A percentile compares a stretch with the other conserved stretches of the same genome.
These are phyloP conservation scores for Acrodontium crateriforme DNA, from an alignment of 2,329 filamentous ascomycete species.

Conservation along the genomic window DNA sequence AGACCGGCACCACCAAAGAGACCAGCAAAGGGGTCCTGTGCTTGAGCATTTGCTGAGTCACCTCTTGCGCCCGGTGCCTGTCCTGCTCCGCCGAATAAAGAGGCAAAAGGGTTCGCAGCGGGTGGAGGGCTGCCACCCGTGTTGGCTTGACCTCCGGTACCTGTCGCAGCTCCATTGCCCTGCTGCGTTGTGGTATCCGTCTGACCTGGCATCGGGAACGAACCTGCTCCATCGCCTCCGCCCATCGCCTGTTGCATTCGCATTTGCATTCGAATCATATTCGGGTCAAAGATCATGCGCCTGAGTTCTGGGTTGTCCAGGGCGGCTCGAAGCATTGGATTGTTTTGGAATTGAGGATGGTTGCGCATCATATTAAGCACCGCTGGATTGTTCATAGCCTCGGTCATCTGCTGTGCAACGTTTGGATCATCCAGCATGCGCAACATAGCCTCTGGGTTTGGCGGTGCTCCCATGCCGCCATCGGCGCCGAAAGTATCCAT, in stretches of 20 bases:
- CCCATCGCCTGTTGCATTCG: slow-evolving; percentile 60
- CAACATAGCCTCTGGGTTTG: slow-evolving; percentile 64
- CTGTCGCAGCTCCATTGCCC: slow-evolving; percentile 12
- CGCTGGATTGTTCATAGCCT: slow-evolving; percentile 87
- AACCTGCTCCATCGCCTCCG: slow-evolving; percentile 36
- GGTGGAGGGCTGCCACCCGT: slow-evolving; percentile 7
- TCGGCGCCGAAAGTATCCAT: slow-evolving; percentile 86
- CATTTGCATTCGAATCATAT: slow-evolving; percentile 67
- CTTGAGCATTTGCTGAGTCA: slow-evolving; percentile 9
- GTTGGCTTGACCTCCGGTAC: slow-evolving; percentile 7
- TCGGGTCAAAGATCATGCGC: slow-evolving; percentile 84
- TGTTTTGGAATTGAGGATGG: slow-evolving; percentile 63
- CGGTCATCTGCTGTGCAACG: slow-evolving; percentile 76
- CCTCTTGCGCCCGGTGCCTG: slow-evolving; percentile 5
- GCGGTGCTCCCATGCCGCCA: slow-evolving; percentile 86
- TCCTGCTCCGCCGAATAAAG: slow-evolving; percentile 35
- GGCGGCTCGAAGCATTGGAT: slow-evolving; percentile 77
- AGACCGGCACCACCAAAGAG: slow-evolving; percentile 38
- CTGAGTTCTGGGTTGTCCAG: slow-evolving; percentile 80
- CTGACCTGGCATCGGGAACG: slow-evolving; percentile 80
- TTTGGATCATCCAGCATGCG: slow-evolving; percentile 80
- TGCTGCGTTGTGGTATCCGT: slow-evolving; percentile 63
- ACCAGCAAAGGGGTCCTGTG: slow-evolving; percentile 53
- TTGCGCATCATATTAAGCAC: slow-evolving; percentile 69
- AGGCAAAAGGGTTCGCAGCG: slow-evolving; percentile 46